A percentile compares a stretch with the other conserved stretches of the same genome.
phyloP scores from a whole-genome alignment of 768 basidiomycete species.

The Kwoniella botswanensis region DNA sequence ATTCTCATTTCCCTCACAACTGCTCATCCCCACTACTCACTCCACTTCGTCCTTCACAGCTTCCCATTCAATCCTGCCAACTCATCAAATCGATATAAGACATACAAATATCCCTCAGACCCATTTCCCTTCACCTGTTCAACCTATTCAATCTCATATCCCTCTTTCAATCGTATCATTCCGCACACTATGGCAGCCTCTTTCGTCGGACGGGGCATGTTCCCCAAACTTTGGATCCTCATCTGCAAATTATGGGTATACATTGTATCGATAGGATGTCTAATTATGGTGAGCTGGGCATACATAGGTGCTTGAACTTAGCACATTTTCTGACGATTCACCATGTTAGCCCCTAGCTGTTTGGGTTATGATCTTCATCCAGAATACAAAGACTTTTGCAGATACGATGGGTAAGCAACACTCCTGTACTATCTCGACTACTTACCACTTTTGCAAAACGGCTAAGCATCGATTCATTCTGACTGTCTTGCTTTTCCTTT shows the following conservation, averaged over 20 bases:
- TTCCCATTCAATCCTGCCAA: too few species aligned
- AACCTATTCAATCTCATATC: background rate
- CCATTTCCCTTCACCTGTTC: background rate
- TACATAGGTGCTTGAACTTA: background rate
- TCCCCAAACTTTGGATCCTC: conserved; percentile 31
- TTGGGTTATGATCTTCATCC: conserved; percentile 43
- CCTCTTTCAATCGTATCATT: background rate
- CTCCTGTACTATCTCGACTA: background rate
- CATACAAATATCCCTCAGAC: too few species aligned
- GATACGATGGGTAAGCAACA: conserved; percentile 34
- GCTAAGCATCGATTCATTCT: too few species aligned
- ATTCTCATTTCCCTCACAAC: too few species aligned
- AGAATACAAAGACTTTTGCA: conserved; percentile 40
- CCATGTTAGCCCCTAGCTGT: too few species aligned
- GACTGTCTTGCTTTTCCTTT: background rate
- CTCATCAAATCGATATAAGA: too few species aligned
- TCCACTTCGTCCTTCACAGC: too few species aligned
- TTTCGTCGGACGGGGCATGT: conserved; percentile 27
- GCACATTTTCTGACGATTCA: too few species aligned
- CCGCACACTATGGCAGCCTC: conserved; percentile 26
- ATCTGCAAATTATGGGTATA: conserved; percentile 40
- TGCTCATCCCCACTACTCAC: too few species aligned
- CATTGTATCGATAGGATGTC: conserved; percentile 38
- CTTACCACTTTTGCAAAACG: too few species aligned
- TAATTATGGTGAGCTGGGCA: conserved; percentile 42